Percentiles rank a stretch among this genome's conserved stretches.
phyloP scores from a whole-genome alignment of 2,329 filamentous ascomycete species.

The Phialocephala subalpina region DNA sequence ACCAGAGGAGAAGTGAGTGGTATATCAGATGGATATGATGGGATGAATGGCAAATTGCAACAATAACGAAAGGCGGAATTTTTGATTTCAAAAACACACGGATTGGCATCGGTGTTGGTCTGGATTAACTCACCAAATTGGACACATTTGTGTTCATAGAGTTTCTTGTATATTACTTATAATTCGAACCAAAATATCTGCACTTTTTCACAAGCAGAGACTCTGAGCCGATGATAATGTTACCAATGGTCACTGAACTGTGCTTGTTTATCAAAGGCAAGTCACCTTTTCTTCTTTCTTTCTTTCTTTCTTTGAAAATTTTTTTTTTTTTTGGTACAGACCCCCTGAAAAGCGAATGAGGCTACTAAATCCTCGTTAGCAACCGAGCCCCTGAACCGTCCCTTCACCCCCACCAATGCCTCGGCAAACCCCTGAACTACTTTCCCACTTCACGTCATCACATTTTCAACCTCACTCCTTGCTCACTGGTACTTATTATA shows the following conservation, averaged over 20 bases:
- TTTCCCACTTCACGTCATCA: slow-evolving; percentile 4
- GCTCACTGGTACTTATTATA: neutral
- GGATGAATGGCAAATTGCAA: neutral
- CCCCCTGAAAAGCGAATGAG: neutral
- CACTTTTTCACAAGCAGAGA: no score
- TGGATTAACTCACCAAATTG: slow-evolving; percentile 7
- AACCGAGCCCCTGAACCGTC: slow-evolving; percentile 4
- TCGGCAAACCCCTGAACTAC: slow-evolving; percentile 9
- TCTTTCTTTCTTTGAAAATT: no score
- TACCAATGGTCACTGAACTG: no score
- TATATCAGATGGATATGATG: neutral
- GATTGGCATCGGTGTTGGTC: neutral
- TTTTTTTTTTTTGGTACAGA: neutral
- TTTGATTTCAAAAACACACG: neutral
- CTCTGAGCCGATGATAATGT: no score
- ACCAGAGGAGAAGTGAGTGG: slow-evolving; percentile 8
- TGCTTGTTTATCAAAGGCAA: no score
- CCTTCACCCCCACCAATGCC: neutral
- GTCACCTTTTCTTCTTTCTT: no score
- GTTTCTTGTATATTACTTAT: neutral
- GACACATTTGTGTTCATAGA: slow-evolving; percentile 2
- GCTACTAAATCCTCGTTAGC: slow-evolving; percentile 8
- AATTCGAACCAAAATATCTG: no score
- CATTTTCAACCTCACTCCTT: neutral
- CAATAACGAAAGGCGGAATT: neutral